These are phyloP conservation scores for Murraya paniculata DNA, from an alignment of 345 rosid species.

Conservation along the genomic window DNA sequence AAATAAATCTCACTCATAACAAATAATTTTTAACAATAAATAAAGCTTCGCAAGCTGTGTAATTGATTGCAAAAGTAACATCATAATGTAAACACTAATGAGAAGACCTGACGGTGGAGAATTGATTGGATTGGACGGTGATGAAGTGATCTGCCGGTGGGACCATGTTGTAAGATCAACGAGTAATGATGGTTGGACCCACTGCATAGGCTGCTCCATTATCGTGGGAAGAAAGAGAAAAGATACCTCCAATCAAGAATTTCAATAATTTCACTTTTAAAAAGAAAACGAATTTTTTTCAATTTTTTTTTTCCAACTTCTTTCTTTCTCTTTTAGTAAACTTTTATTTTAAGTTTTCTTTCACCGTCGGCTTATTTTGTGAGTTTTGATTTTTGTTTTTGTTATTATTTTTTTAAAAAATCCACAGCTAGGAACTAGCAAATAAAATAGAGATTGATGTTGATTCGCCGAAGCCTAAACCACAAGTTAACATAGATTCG, in stretches of 20 bases:
- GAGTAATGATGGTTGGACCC: constrained; percentile 8
- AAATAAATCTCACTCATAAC: background rate
- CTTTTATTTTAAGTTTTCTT: background rate
- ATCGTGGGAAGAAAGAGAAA: constrained; percentile 14
- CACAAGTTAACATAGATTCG: too few relatives aligned
- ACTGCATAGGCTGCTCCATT: constrained; percentile 11
- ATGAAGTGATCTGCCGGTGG: constrained; percentile 19
- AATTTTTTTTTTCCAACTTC: background rate
- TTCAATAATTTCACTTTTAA: background rate
- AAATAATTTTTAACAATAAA: background rate
- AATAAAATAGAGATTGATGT: too few relatives aligned
- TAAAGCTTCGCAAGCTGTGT: background rate
- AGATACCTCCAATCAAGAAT: background rate
- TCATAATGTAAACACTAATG: background rate
- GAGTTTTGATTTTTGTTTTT: too few relatives aligned
- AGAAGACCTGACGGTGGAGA: background rate
- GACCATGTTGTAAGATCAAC: constrained; percentile 3
- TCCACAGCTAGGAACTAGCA: too few relatives aligned
- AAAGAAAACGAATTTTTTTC: background rate
- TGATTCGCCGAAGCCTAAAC: too few relatives aligned
- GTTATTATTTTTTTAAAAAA: too few relatives aligned
- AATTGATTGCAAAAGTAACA: background rate
- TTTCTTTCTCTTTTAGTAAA: background rate
- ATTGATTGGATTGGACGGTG: constrained; percentile 23
- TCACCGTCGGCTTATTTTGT: too few relatives aligned